Base-by-base conservation (phyloP, 805 yeast species). In the Candida sakaeoensis region DNA sequence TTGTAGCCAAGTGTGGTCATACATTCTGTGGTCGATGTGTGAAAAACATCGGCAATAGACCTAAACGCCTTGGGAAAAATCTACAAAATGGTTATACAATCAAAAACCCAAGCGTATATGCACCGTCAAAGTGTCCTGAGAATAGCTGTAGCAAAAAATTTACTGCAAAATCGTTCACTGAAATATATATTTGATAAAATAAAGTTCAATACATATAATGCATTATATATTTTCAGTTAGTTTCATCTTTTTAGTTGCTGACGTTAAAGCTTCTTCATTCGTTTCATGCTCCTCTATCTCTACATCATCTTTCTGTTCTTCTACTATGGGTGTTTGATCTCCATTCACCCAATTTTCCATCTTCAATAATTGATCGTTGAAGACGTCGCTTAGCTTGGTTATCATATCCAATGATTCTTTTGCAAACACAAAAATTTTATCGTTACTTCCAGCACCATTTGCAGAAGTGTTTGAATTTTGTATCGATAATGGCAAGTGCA, bases 391-490 rank as follows among this genome's bases (percentile, higher is more conserved):
- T 14, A 91, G 82, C 42, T 85, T 84, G 29, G 82, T 74, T 26
- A 91, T 82, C 88, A 90, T 85, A 31, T 85, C 93, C 35, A 91
- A 65, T 0, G 96, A 82, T 59, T 93, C 99, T 48, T 84, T 83
- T 0, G 98, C 97, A 44, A 91, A 69, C 4, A 85, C 74, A 18
- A 93, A 63, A 1, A 88, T 85, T 46, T 82, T 79, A 16, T 85
- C 87, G 55, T 87, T 63, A 19, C 63, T 50, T 26, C 58, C 63
- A 9, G 26, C 19, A 32, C n/a, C 6, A 21, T 18, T 18, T 16
- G 15, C 38, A 21, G 49, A 45, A 3, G 56, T 41, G 41, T 27
- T 41, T 45, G 37, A n/a, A 44, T 47, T 89, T 77, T 91, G 61
- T 12, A 58, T 41, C 14, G 63, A 57, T 33, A 48, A 48, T 1